phyloP scores from a whole-genome alignment of 257 asterid genomes.

The Przewalskia tangutica region DNA sequence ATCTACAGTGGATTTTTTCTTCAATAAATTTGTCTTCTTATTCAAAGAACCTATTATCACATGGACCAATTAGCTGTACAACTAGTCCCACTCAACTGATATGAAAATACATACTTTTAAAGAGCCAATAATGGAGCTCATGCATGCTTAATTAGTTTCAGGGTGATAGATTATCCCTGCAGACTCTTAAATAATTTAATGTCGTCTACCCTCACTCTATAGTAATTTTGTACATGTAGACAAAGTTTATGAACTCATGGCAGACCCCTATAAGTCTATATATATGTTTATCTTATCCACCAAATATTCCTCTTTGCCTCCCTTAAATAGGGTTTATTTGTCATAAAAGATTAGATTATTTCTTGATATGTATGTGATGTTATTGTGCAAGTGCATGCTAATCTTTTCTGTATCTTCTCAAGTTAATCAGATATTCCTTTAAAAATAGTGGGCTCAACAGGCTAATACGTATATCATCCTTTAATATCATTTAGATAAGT shows the following conservation, averaged over 20 bases:
- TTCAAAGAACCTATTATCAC: slow-evolving; percentile 10
- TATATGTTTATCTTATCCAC: not conserved
- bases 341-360: not conserved
- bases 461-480: too few species aligned
- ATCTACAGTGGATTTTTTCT: not conserved
- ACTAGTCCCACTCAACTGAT: slow-evolving; percentile 8
- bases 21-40: not conserved
- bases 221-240: not conserved
- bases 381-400: not conserved
- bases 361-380: not conserved
- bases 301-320: not conserved
- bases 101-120: not conserved
- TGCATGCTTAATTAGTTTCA: too few species aligned
- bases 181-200: not conserved
- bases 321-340: not conserved
- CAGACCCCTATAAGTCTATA: not conserved
- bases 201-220: not conserved
- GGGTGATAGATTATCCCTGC: too few species aligned
- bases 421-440: not conserved
- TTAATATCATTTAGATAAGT: too few species aligned
- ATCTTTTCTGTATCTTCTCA: not conserved
- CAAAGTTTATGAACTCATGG: not conserved
- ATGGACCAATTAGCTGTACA: slow-evolving; percentile 19
- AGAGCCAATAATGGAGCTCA: slow-evolving; percentile 9
- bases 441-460: too few species aligned